Evolutionary conservation across 768 basidiomycete species (phyloP).

Genomic region (Leccinum ochraceum): DNA sequence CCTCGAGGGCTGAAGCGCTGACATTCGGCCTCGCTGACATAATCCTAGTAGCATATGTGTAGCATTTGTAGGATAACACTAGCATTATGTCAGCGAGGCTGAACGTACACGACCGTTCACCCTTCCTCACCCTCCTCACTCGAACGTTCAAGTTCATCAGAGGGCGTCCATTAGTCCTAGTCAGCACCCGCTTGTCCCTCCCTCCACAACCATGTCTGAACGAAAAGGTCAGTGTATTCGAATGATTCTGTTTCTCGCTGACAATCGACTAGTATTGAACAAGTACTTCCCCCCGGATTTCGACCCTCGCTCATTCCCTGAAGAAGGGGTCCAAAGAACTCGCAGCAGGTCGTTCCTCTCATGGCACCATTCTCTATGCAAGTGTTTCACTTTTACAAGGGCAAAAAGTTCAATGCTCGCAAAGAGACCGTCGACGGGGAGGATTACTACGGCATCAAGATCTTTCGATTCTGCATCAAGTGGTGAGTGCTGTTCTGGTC

Average conservation of each 20-base stretch:
- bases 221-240: constrained; percentile 58
- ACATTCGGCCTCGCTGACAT: no score
- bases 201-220: constrained; percentile 63
- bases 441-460: constrained; percentile 98
- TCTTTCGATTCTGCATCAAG: constrained; percentile 91
- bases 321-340: constrained; percentile 87
- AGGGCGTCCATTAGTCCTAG: no score
- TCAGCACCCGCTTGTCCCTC: background rate
- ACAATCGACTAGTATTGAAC: constrained; percentile 68
- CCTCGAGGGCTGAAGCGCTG: no score
- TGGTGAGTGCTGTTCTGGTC: constrained; percentile 50
- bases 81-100: no score
- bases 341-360: constrained; percentile 95
- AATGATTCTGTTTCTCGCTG: background rate
- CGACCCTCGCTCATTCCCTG: constrained; percentile 96
- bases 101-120: no score
- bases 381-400: constrained; percentile 73
- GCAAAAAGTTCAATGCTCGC: constrained; percentile 99
- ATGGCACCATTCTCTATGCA: constrained; percentile 99
- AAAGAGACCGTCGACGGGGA: constrained; percentile 98
- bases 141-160: no score
- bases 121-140: no score
- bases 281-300: constrained; percentile 98
- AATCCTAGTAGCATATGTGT: no score
- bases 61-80: no score